Evolutionary conservation across 352 stramenopile genomes (phyloP), one percentile per base, ranked within the genome.

Genomic region (Globisporangium middletonii): DNA sequence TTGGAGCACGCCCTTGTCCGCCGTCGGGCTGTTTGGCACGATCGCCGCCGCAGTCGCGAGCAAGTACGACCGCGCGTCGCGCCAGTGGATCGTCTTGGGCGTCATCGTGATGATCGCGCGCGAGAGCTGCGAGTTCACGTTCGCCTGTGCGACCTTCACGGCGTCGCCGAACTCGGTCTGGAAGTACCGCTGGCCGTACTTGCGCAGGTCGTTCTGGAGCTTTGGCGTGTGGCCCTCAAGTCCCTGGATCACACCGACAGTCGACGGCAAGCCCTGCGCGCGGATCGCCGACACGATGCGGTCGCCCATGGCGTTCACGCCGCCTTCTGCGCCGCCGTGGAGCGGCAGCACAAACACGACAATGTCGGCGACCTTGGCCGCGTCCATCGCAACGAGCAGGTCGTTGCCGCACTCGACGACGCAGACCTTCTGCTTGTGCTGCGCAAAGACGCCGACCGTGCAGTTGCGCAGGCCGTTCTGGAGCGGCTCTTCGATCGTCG

Each of bases 281-380:
- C 97, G 96, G 49, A 99, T 73, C 3, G 92, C 90, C 49, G 86
- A 92, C 50, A 99, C 71, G 42, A 98, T 89, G 37, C 81, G 73
- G 58, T 97, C 83, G 4, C 94, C 93, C 50, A 85, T 69, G 15
- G 81, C 63, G 60, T 96, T 96, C 42, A 98, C 69, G 50, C 92
- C 79, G 37, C 85, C 78, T 46, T 96, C 91, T 4, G 83, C 79
- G 50, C 93, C 86, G 53, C 86, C 68, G 45, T 87, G 70, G 49
- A 92, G 79, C 12, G 83, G 82, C 57, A 92, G 68, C 30, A 92
- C 73, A 59, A 87, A 84, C 47, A 96, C 77, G 44, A 89, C 69
- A 60, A 89, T 80, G 74, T 95, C 84, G 45, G 82, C 85, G 57
- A 93, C 88, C 67, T 94, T 94, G 62, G 81, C 85, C 27, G 77